Evolutionary conservation across 2,329 filamentous ascomycete genomes (phyloP).

Genomic region (Fusarium staphyleae): DNA sequence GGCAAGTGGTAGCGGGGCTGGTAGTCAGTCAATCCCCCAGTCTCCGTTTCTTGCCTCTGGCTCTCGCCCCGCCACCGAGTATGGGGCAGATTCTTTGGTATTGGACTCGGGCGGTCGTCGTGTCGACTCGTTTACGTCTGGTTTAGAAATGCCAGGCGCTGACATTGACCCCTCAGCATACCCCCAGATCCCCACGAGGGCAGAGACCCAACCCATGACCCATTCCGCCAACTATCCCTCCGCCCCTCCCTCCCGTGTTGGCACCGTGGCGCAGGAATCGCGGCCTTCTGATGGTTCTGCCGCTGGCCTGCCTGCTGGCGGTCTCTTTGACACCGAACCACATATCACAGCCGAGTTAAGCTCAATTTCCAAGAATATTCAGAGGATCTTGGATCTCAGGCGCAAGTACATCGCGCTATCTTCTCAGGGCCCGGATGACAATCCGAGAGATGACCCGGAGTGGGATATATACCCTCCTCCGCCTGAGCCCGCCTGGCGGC

Average conservation of each 20-base stretch:
- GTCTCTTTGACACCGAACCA: slow-evolving; percentile 72
- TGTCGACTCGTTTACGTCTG: slow-evolving; percentile 16
- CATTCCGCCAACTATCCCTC: slow-evolving; percentile 15
- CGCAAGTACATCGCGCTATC: slow-evolving; percentile 90
- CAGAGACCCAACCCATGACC: slow-evolving; percentile 13
- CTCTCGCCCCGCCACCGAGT: slow-evolving; percentile 47
- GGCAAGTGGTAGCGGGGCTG: slow-evolving; percentile 51
- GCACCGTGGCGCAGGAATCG: slow-evolving; percentile 17
- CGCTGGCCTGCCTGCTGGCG: slow-evolving; percentile 51
- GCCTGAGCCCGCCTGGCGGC: slow-evolving; percentile 84
- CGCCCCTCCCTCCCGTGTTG: slow-evolving; percentile 6
- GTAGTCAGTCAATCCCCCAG: slow-evolving; percentile 53
- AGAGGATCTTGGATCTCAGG: slow-evolving; percentile 85
- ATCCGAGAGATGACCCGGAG: slow-evolving; percentile 81
- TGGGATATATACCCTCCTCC: slow-evolving; percentile 94
- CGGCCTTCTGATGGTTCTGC: slow-evolving; percentile 29
- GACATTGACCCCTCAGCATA: slow-evolving; percentile 20
- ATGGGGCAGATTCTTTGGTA: slow-evolving; percentile 47
- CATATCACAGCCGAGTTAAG: slow-evolving; percentile 84
- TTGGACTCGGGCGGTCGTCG: slow-evolving; percentile 42
- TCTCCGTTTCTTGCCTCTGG: slow-evolving; percentile 55
- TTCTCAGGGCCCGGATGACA: slow-evolving; percentile 80
- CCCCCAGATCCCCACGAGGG: slow-evolving; percentile 21
- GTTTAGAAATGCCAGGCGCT: slow-evolving; percentile 51
- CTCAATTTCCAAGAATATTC: slow-evolving; percentile 88